Base-by-base conservation (phyloP, 495 filamentous ascomycete genomes). In the Trichoderma parareesei region DNA sequence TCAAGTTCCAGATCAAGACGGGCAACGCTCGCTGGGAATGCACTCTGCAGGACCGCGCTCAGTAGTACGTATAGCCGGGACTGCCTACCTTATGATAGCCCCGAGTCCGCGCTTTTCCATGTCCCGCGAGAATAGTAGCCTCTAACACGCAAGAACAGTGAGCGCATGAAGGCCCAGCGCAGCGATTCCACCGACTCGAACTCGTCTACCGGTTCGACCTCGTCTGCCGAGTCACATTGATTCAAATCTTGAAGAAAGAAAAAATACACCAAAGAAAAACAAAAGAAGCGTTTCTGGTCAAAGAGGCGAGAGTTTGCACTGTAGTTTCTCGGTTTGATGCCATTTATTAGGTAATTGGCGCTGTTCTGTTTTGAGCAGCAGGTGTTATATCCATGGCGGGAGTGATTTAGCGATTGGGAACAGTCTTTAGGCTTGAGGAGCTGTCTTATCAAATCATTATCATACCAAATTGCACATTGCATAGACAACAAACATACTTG, bases 1-100 rank as follows among this genome's bases (percentile, higher is more conserved):
- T 80, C 67, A 70, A 67, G 65, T 81, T 81, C 74, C 73, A 75
- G 55, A 75, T 81, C 67, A 76, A 72, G 71, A 73, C 77, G 5
- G 72, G 73, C 57, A 61, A 62, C 40, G 70, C 70, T 55, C 72
- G 70, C 66, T 81, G 76, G 73, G 59, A 72, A 48, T 78, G 76
- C 71, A 74, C 71, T 35, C 61, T 81, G 10, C 69, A 78, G 42
- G 75, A 79, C 69, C 75, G 77, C 57, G 69, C 72, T 60, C 66
- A 74, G 61, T 76, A 77, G 78, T 81, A 74, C 72, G 75, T 70
- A 1, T 8, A 20, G 35, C 38, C 27, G 5, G 16, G 33, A 33
- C 20, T 27, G 2, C 27, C 10, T 35, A 20, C 48, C 48, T 16
- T 33, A 7, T 7, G 8, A 18, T 16, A 7, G n/a, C 48, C 6